Conservation (phyloP, 2,329 filamentous ascomycete species). For the Paraphoma chrysanthemicola region DNA sequence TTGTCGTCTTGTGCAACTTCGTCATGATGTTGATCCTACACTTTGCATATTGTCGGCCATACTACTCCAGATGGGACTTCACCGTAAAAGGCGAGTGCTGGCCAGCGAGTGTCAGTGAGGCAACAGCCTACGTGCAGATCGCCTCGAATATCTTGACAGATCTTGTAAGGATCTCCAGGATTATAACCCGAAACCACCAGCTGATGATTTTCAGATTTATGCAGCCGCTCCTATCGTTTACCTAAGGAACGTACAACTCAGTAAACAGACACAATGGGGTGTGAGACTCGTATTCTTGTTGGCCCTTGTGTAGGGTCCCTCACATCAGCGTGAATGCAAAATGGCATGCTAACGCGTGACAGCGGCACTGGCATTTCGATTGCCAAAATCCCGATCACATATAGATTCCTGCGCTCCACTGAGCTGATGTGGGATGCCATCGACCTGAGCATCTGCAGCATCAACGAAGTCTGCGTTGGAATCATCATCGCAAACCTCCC, state of each 20-base stretch:
- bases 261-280: slow-evolving; percentile 13
- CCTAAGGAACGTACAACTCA: slow-evolving; percentile 9
- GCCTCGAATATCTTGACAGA: slow-evolving; percentile 16
- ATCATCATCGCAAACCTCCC: slow-evolving; percentile 21
- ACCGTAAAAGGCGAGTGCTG: slow-evolving; percentile 11
- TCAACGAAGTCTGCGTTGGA: slow-evolving; percentile 19
- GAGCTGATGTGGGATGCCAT: slow-evolving; percentile 17
- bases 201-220: slow-evolving; percentile 7
- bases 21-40: slow-evolving; percentile 8
- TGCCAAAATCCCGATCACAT: slow-evolving; percentile 10
- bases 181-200: too few species aligned
- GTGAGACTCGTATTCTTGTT: slow-evolving; percentile 15
- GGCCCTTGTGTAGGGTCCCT: slow-evolving; percentile 12
- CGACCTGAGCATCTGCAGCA: slow-evolving; percentile 16
- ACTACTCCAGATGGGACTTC: slow-evolving; percentile 8
- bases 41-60: slow-evolving; percentile 6
- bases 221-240: slow-evolving; percentile 17
- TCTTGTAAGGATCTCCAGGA: slow-evolving; percentile 3
- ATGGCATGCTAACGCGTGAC: background rate
- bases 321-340: background rate
- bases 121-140: slow-evolving; percentile 12
- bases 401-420: slow-evolving; percentile 4
- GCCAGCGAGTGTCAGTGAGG: slow-evolving; percentile 3
- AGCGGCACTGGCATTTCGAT: slow-evolving; percentile 10
- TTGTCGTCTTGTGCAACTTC: slow-evolving; percentile 7